phyloP scores from a whole-genome alignment of 192 early-diverging fungal species.

The Kappamyces sp. region DNA sequence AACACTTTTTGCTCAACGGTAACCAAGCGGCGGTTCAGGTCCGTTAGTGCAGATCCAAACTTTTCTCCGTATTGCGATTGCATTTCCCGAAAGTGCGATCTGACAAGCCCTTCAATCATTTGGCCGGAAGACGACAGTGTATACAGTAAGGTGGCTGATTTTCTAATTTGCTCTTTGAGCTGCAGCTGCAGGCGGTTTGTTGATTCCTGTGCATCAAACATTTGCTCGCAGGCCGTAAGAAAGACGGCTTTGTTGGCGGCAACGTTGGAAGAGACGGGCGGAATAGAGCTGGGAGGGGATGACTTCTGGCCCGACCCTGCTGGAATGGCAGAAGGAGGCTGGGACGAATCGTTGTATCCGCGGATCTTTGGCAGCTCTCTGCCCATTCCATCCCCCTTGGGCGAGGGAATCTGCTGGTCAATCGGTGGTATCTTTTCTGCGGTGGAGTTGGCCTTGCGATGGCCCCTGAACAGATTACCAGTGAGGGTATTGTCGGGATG shows the following conservation, averaged over 20 bases:
- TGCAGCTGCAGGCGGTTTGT: slow-evolving; percentile 54
- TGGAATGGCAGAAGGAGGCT: slow-evolving; percentile 17
- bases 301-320: too few species aligned
- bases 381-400: slow-evolving; percentile 26
- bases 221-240: slow-evolving; percentile 34
- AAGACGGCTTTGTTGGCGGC: slow-evolving; percentile 13
- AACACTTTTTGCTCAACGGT: slow-evolving; percentile 26
- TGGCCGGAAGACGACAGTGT: slow-evolving; percentile 65
- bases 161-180: slow-evolving; percentile 72
- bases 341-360: slow-evolving; percentile 17
- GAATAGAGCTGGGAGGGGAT: slow-evolving; percentile 11
- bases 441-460: too few species aligned
- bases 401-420: slow-evolving; percentile 16
- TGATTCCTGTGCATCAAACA: slow-evolving; percentile 55
- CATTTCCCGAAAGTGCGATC: slow-evolving; percentile 66
- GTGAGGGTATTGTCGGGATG: slow-evolving; percentile 18
- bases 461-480: slow-evolving; percentile 1
- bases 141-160: slow-evolving; percentile 62
- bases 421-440: not conserved
- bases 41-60: slow-evolving; percentile 50
- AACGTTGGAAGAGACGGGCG: slow-evolving; percentile 19
- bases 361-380: slow-evolving; percentile 29
- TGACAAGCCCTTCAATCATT: slow-evolving; percentile 76
- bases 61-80: slow-evolving; percentile 52
- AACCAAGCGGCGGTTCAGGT: slow-evolving; percentile 40